Evolutionary conservation across 257 asterid genomes (phyloP).

Genomic region (Solanum paucissectum): DNA sequence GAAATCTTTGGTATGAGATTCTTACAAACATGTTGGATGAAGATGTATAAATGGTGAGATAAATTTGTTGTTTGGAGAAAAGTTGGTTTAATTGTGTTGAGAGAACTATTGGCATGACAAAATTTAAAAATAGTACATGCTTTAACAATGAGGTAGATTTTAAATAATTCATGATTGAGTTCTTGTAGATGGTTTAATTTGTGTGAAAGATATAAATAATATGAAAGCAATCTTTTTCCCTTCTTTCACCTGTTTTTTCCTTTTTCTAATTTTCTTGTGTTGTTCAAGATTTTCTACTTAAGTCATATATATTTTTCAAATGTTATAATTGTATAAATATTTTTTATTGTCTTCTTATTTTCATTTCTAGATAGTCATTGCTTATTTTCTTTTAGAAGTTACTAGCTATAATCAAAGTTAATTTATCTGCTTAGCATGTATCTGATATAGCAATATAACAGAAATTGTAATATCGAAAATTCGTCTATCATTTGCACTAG

Average conservation of each 20-base stretch:
- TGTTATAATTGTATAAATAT: neutral
- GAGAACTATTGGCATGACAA: neutral
- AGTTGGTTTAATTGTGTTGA: neutral
- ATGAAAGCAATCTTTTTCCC: neutral
- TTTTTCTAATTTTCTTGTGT: neutral
- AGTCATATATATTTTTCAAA: neutral
- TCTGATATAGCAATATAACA: too few relatives aligned
- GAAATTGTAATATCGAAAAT: too few relatives aligned
- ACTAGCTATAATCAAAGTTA: too few relatives aligned
- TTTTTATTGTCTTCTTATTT: neutral
- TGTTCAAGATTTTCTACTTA: neutral
- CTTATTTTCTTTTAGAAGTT: too few relatives aligned
- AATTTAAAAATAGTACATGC: neutral
- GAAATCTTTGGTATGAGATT: conserved; percentile 18
- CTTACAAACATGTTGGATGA: neutral
- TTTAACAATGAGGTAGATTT: neutral
- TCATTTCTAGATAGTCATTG: neutral
- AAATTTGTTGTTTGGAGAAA: neutral
- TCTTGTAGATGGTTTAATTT: neutral
- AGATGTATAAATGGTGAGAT: neutral
- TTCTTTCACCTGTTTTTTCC: neutral
- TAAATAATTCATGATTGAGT: neutral
- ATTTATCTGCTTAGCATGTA: too few relatives aligned
- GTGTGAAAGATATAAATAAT: neutral
- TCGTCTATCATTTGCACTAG: too few relatives aligned